A percentile compares a stretch with the other conserved stretches of the same genome.
phyloP scores from a whole-genome alignment of 441 rosid species.

The Erodium moschatum region DNA sequence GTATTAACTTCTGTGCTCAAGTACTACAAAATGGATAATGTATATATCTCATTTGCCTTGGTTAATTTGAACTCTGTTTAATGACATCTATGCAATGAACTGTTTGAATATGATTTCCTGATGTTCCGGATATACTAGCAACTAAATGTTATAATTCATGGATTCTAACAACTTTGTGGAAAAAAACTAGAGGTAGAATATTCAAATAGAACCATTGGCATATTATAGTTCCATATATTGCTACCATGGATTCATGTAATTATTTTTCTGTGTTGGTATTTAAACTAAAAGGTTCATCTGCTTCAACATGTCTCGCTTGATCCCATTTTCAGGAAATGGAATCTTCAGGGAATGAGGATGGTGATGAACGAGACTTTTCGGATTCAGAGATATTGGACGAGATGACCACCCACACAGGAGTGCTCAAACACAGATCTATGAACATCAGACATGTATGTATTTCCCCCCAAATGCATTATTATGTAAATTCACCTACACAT shows the following conservation, averaged over 20 bases:
- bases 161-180: background rate
- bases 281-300: background rate
- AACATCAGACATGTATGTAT: constrained; percentile 42
- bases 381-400: constrained; percentile 67
- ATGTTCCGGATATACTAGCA: background rate
- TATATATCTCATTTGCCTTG: background rate
- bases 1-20: background rate
- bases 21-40: background rate
- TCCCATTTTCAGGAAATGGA: constrained; percentile 16
- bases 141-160: background rate
- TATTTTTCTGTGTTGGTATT: background rate
- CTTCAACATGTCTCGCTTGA: background rate
- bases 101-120: background rate
- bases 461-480: constrained; percentile 24
- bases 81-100: background rate
- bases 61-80: background rate
- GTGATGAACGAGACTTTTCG: constrained; percentile 32
- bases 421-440: constrained; percentile 52
- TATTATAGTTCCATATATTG: background rate
- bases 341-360: constrained; percentile 17
- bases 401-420: constrained; percentile 73
- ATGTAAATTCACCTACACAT: background rate
- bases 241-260: background rate
- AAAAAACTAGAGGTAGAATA: background rate
- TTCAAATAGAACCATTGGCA: background rate